phyloP scores from a whole-genome alignment of 306 rosid genomes.

The Oxytropis ochrocephala region DNA sequence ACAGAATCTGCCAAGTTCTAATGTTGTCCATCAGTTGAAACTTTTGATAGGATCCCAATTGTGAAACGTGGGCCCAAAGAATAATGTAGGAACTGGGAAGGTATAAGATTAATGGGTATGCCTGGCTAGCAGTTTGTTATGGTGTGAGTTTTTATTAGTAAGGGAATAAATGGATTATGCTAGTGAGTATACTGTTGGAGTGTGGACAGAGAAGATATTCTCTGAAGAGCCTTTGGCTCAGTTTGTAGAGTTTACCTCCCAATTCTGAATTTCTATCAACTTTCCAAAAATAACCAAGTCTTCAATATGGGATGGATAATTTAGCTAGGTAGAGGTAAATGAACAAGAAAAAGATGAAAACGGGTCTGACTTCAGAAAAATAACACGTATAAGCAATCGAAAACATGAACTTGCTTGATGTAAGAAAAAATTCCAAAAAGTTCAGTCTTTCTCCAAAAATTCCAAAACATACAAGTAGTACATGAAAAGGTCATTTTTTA shows the following conservation, averaged over 20 bases:
- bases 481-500: not conserved
- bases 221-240: too few relatives aligned
- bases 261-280: too few relatives aligned
- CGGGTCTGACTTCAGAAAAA: not conserved
- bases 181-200: too few relatives aligned
- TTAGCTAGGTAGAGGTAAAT: not conserved
- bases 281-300: not conserved
- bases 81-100: too few relatives aligned
- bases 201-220: too few relatives aligned
- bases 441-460: conserved; percentile 1
- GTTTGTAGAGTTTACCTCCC: too few relatives aligned
- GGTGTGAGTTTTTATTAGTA: too few relatives aligned
- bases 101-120: too few relatives aligned
- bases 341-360: not conserved
- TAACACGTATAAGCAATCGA: not conserved
- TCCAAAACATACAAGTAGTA: not conserved
- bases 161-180: too few relatives aligned
- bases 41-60: not conserved
- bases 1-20: not conserved
- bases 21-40: conserved; percentile 4
- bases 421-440: not conserved
- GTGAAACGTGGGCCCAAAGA: too few relatives aligned
- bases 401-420: not conserved
- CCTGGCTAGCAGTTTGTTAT: too few relatives aligned
- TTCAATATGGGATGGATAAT: not conserved